Percentiles rank a stretch among this genome's conserved stretches.
Evolutionary conservation across 108 stramenopile genomes (phyloP).

Genomic region (Cylindrotheca closterium): DNA sequence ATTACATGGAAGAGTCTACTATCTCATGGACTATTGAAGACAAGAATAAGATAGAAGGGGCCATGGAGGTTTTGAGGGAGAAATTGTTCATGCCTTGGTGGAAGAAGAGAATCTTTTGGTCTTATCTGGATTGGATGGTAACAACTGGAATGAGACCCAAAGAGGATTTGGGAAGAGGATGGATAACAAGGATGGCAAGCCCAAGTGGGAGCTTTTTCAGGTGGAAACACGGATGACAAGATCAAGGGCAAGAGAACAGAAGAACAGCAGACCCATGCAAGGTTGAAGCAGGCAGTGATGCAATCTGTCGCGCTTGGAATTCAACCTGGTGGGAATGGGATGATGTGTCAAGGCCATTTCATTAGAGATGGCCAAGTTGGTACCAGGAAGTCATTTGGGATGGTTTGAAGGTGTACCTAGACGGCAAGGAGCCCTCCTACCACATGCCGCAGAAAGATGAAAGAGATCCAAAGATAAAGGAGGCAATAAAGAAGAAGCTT

Average conservation of each 20-base stretch:
- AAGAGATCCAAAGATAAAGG: background rate
- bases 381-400: constrained; percentile 12
- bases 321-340: constrained; percentile 40
- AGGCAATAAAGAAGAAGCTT: constrained; percentile 8
- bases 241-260: background rate
- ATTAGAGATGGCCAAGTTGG: constrained; percentile 34
- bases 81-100: too few species aligned
- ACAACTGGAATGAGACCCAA: too few species aligned
- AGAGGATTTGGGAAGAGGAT: too few species aligned
- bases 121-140: too few species aligned
- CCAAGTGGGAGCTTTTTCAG: too few species aligned
- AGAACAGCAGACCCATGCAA: constrained; percentile 2
- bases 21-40: too few species aligned
- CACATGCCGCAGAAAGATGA: background rate
- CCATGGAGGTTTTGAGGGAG: too few species aligned
- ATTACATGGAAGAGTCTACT: too few species aligned
- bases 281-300: too few species aligned
- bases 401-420: constrained; percentile 10
- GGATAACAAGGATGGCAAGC: too few species aligned
- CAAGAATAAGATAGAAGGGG: too few species aligned
- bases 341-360: constrained; percentile 26
- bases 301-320: constrained; percentile 2
- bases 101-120: too few species aligned
- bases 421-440: background rate
- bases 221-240: background rate